Base-by-base conservation (phyloP, 306 rosid species). In the Casuarina equisetifolia region DNA sequence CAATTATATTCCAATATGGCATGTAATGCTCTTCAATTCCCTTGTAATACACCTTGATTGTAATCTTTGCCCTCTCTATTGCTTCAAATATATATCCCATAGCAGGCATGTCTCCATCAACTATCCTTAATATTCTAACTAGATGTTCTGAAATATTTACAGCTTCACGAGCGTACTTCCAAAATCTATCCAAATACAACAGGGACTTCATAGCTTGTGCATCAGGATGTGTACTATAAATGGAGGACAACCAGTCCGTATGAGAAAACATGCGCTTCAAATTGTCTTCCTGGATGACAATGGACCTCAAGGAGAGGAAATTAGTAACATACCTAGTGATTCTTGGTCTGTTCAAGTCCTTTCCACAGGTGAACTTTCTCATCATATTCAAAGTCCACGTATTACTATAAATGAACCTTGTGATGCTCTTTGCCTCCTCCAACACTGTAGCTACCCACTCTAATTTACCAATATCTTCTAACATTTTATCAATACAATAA, bases 101-200 rank as follows among this genome's bases (percentile, higher is more conserved):
- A 36, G 89, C 89, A 20, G 94, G 91, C 92, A 90, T 88, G 79
- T 90, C 97, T 42, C 91, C 93, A 38, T 90, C 94, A 78, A 90
- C 90, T 43, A 86, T 84, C 76, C 97, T 82, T 71, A 86, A 86
- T 52, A 91, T 73, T 81, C 83, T 88, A 79, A 89, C 70, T 39
- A 91, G 80, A 19, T 91, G 91, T 70, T 91, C 94, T 12, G 90
- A 84, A 72, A 91, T 79, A 59, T 76, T 75, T 44, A 92, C 91
- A 77, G 86, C 94, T 86, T 92, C 93, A 63, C 68, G 89, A 9
- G 91, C 90, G 74, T 78, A 35, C 81, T 88, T 86, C 93, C 97
- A 90, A 88, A 91, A 92, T 80, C 88, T 78, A 39, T 90, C 91
- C 44, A 74, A 75, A 86, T 80, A 70, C 76, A 89, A 16, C 82